Conservation (phyloP, 495 filamentous ascomycete genomes). For the Mycothermus thermophilus region DNA sequence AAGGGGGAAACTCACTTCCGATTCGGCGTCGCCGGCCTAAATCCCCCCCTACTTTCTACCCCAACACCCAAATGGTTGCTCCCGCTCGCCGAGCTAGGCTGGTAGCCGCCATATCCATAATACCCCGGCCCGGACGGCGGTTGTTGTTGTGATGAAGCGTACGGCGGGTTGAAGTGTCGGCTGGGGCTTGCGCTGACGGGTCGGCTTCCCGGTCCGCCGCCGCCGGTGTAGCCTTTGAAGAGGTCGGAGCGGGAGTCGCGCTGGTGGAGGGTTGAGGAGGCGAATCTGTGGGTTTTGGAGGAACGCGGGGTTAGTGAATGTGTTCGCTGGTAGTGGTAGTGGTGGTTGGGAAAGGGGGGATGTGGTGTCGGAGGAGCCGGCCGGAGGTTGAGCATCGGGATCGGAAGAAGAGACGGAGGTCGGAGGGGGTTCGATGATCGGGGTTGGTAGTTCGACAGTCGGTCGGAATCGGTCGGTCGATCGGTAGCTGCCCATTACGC, state of each 20-base stretch:
- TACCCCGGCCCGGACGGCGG: conserved; percentile 30
- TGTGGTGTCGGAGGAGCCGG: no score
- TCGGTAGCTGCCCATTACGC: no score
- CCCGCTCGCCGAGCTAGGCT: conserved; percentile 10
- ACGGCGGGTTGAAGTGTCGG: conserved; percentile 23
- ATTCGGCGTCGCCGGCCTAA: conserved; percentile 66
- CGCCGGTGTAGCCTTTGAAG: conserved; percentile 70
- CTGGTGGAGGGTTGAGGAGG: conserved; percentile 52
- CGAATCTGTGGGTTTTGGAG: conserved; percentile 33
- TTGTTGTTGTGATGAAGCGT: conserved; percentile 1
- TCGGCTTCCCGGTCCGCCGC: conserved; percentile 32
- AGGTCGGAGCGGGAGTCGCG: conserved; percentile 79
- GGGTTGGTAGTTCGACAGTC: no score
- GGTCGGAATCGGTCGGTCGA: no score
- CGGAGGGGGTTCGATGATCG: no score
- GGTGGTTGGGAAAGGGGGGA: no score
- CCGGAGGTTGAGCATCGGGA: no score
- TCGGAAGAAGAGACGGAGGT: no score
- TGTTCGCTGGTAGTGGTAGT: no score
- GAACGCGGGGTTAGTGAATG: conserved; percentile 1
- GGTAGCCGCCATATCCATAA: conserved; percentile 48
- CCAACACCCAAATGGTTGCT: conserved; percentile 19
- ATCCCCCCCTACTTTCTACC: conserved; percentile 20
- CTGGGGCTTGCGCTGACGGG: conserved; percentile 35
- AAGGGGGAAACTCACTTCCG: conserved; percentile 41